A percentile compares a stretch with the other conserved stretches of the same genome.
Evolutionary conservation across 371 early-diverging fungal species (phyloP).

Genomic region (Mortierella sp.): DNA sequence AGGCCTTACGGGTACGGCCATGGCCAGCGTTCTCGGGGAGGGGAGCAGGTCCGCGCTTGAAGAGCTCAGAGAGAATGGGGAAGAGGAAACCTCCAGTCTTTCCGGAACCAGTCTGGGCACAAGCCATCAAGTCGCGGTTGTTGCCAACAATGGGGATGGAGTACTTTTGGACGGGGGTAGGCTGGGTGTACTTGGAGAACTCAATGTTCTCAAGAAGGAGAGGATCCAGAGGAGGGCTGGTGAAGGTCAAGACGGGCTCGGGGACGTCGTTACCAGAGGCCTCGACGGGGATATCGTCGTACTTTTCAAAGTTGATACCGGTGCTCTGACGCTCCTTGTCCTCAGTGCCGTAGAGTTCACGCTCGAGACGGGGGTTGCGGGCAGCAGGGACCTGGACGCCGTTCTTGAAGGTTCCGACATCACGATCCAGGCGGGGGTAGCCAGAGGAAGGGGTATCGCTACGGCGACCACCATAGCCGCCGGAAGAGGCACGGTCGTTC

Average conservation of each 20-base stretch:
- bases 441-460: slow-evolving; percentile 63
- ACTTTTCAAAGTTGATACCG: slow-evolving; percentile 98
- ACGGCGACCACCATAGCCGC: slow-evolving; percentile 62
- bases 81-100: slow-evolving; percentile 93
- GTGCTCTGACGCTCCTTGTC: slow-evolving; percentile 79
- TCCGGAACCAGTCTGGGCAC: slow-evolving; percentile 97
- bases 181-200: slow-evolving; percentile 89
- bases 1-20: slow-evolving; percentile 88
- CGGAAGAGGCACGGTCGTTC: slow-evolving; percentile 59
- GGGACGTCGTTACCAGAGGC: slow-evolving; percentile 88
- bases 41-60: slow-evolving; percentile 88
- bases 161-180: slow-evolving; percentile 97
- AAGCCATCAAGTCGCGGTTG: slow-evolving; percentile 85
- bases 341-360: slow-evolving; percentile 83
- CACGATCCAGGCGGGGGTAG: slow-evolving; percentile 58
- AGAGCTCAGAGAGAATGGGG: slow-evolving; percentile 91
- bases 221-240: slow-evolving; percentile 84
- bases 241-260: slow-evolving; percentile 73
- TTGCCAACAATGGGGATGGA: slow-evolving; percentile 91
- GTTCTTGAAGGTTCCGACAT: slow-evolving; percentile 76
- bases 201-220: slow-evolving; percentile 94
- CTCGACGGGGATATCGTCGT: slow-evolving; percentile 97
- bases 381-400: slow-evolving; percentile 81
- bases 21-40: slow-evolving; percentile 67
- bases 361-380: slow-evolving; percentile 83